Conservation (phyloP, 108 stramenopile genomes). For the Conticribra weissflogii region DNA sequence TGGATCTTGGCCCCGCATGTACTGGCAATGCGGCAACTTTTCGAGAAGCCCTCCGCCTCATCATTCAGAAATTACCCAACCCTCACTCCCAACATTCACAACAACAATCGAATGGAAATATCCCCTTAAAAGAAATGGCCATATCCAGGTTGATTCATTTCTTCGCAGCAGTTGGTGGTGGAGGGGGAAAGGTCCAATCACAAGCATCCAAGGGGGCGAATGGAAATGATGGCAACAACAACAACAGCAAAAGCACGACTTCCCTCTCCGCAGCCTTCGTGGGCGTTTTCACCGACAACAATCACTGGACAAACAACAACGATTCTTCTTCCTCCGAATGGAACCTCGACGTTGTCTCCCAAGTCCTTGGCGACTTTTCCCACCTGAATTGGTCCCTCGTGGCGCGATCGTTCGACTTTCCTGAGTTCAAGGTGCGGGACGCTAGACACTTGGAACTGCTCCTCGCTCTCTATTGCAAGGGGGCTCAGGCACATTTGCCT, state of each 20-base stretch:
- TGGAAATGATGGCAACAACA: slow-evolving; percentile 43
- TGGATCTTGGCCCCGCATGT: slow-evolving; percentile 87
- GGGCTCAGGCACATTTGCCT: slow-evolving; percentile 66
- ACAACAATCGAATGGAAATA: not conserved
- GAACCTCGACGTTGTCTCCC: slow-evolving; percentile 87
- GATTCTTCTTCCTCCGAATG: slow-evolving; percentile 55
- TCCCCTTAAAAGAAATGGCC: slow-evolving; percentile 65
- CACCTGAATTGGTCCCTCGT: slow-evolving; percentile 81
- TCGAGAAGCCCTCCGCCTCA: slow-evolving; percentile 77
- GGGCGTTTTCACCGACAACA: slow-evolving; percentile 27
- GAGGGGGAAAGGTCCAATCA: too few relatives aligned
- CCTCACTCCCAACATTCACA: not conserved
- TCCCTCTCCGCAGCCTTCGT: slow-evolving; percentile 40
- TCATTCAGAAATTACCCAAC: slow-evolving; percentile 33
- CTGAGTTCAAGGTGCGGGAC: slow-evolving; percentile 81
- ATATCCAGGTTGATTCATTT: slow-evolving; percentile 87
- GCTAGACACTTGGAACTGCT: slow-evolving; percentile 70
- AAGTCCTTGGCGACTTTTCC: slow-evolving; percentile 87
- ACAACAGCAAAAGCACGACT: too few relatives aligned
- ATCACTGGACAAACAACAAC: slow-evolving; percentile 14
- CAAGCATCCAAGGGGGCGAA: slow-evolving; percentile 10
- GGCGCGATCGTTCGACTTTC: slow-evolving; percentile 83
- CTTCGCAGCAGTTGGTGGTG: slow-evolving; percentile 57
- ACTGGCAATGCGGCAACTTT: slow-evolving; percentile 69
- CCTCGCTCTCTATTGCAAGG: slow-evolving; percentile 79